A percentile compares a stretch with the other conserved stretches of the same genome.
Evolutionary conservation across 345 rosid genomes (phyloP).

Genomic region (Acer yangbiense): DNA sequence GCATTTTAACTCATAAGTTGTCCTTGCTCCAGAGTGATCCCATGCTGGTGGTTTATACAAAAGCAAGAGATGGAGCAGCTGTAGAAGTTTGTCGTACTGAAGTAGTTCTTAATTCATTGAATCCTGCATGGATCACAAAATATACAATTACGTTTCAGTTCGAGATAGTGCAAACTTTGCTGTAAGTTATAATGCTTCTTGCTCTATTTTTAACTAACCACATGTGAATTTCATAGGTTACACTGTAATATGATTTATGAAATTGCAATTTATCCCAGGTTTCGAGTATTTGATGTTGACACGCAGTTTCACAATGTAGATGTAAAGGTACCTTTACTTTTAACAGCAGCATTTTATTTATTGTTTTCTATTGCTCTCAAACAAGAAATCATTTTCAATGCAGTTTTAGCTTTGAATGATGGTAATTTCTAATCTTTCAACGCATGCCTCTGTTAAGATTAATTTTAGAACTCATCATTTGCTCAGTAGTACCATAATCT

Average conservation of each 20-base stretch:
- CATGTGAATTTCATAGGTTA: conserved; percentile 19
- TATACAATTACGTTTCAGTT: conserved; percentile 56
- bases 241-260: conserved; percentile 22
- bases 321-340: conserved; percentile 55
- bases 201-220: conserved; percentile 1
- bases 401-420: not conserved
- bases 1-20: conserved; percentile 23
- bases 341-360: not conserved
- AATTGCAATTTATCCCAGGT: conserved; percentile 43
- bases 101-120: conserved; percentile 80
- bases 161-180: conserved; percentile 72
- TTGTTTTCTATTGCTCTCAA: not conserved
- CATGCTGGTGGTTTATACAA: conserved; percentile 68
- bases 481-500: too few relatives aligned
- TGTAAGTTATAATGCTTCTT: conserved; percentile 52
- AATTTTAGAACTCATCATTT: not conserved
- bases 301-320: conserved; percentile 70
- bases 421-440: not conserved
- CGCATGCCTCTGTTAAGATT: not conserved
- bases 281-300: conserved; percentile 77
- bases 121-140: conserved; percentile 74
- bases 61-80: conserved; percentile 67
- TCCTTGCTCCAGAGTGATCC: conserved; percentile 80
- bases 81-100: conserved; percentile 73
- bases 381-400: not conserved